Evolutionary conservation across 2,329 filamentous ascomycete genomes (phyloP).

Genomic region (Penicillium sp.): DNA sequence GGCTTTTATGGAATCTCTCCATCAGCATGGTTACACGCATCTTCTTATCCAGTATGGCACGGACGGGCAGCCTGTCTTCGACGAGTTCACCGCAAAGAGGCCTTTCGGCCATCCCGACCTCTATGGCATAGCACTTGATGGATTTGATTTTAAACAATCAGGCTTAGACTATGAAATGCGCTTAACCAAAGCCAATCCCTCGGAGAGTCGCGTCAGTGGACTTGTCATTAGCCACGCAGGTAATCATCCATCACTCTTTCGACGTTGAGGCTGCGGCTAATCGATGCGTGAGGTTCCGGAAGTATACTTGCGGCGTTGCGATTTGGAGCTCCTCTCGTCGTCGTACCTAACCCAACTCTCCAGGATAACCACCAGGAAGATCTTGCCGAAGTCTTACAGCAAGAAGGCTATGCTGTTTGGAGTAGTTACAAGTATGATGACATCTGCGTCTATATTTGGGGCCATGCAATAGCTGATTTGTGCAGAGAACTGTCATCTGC

Average conservation of each 20-base stretch:
- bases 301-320: conserved; percentile 84
- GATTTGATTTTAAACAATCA: conserved; percentile 69
- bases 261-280: background rate
- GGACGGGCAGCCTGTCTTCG: conserved; percentile 62
- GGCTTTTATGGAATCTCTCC: conserved; percentile 67
- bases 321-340: conserved; percentile 75
- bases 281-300: conserved; percentile 70
- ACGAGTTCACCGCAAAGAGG: conserved; percentile 38
- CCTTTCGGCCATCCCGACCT: conserved; percentile 29
- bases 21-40: conserved; percentile 66
- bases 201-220: conserved; percentile 57
- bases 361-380: conserved; percentile 92
- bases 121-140: conserved; percentile 58
- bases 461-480: conserved; percentile 18
- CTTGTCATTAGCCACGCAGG: conserved; percentile 89
- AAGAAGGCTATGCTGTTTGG: conserved; percentile 76
- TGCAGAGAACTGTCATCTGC: conserved; percentile 53
- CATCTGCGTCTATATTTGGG: background rate
- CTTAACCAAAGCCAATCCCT: conserved; percentile 53
- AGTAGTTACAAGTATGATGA: conserved; percentile 66
- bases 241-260: conserved; percentile 43
- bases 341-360: conserved; percentile 82
- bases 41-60: conserved; percentile 82
- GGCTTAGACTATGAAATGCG: conserved; percentile 66
- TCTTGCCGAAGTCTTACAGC: conserved; percentile 75